These are phyloP conservation scores for Blakeslea trispora DNA, from an alignment of 371 early-diverging fungal genomes.

Conservation along the genomic window DNA sequence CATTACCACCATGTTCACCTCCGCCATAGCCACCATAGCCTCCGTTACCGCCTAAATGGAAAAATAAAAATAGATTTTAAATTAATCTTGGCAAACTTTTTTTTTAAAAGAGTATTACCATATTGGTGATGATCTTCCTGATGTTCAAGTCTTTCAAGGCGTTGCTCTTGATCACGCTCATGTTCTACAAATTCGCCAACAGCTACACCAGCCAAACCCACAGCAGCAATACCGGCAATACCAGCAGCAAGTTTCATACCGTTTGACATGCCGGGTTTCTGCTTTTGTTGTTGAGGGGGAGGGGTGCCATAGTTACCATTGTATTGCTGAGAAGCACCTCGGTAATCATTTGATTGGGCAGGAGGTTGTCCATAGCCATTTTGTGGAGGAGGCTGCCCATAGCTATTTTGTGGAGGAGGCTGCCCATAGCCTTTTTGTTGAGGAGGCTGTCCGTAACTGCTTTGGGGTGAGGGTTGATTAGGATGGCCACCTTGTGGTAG, in stretches of 20 bases:
- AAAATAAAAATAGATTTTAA: not conserved
- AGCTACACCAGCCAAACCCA: conserved; percentile 42
- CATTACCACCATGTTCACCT: conserved; percentile 9
- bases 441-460: not conserved
- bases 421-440: not conserved
- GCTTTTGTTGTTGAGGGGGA: conserved; percentile 14
- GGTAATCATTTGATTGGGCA: not conserved
- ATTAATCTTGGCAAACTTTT: too few relatives aligned
- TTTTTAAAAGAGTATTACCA: not conserved
- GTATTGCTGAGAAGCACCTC: not conserved
- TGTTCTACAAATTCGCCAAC: conserved; percentile 46
- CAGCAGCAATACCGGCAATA: conserved; percentile 41
- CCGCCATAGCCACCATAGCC: conserved; percentile 7
- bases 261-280: conserved; percentile 35
- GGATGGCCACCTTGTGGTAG: not conserved
- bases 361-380: not conserved
- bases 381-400: conserved; percentile 3
- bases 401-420: too few relatives aligned
- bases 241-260: conserved; percentile 49
- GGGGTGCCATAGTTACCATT: not conserved
- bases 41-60: conserved; percentile 21
- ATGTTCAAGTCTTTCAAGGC: conserved; percentile 27
- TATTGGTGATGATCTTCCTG: conserved; percentile 32
- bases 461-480: not conserved
- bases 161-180: conserved; percentile 37